Evolutionary conservation across 2,329 filamentous ascomycete species (phyloP).

Genomic region (Beauveria caledonica): DNA sequence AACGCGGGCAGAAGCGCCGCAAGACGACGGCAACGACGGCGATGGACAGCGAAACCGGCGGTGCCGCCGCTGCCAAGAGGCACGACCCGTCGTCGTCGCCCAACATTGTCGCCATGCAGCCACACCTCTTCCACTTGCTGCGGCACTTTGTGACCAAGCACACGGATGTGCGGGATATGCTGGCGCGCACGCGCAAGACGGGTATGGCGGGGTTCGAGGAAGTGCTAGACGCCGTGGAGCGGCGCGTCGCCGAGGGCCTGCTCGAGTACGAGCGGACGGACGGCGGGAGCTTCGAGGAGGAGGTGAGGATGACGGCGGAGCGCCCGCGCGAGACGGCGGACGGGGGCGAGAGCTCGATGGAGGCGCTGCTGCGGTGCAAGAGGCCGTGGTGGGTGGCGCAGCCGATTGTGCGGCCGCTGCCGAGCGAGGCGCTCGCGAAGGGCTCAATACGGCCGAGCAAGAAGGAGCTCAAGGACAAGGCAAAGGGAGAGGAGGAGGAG

Average conservation of each 20-base stretch:
- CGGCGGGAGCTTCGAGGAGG: conserved; percentile 40
- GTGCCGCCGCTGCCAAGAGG: conserved; percentile 8
- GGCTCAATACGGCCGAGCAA: conserved; percentile 69
- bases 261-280: conserved; percentile 53
- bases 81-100: conserved; percentile 32
- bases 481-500: conserved; percentile 16
- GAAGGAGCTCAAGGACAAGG: conserved; percentile 47
- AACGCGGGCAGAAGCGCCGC: conserved; percentile 45
- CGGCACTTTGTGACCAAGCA: conserved; percentile 72
- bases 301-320: conserved; percentile 19
- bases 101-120: conserved; percentile 76
- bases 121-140: conserved; percentile 87
- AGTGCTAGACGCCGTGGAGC: conserved; percentile 67
- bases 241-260: conserved; percentile 63
- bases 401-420: conserved; percentile 76
- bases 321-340: conserved; percentile 31
- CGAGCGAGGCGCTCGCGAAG: conserved; percentile 77
- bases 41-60: neutral
- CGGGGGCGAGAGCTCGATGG: conserved; percentile 47
- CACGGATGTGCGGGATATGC: conserved; percentile 76
- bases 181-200: conserved; percentile 60
- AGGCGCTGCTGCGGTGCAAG: conserved; percentile 63
- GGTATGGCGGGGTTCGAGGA: conserved; percentile 72
- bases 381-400: conserved; percentile 88
- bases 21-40: conserved; percentile 28